Base-by-base conservation (phyloP, 805 yeast genomes). In the Kodamaea kakaduensis region DNA sequence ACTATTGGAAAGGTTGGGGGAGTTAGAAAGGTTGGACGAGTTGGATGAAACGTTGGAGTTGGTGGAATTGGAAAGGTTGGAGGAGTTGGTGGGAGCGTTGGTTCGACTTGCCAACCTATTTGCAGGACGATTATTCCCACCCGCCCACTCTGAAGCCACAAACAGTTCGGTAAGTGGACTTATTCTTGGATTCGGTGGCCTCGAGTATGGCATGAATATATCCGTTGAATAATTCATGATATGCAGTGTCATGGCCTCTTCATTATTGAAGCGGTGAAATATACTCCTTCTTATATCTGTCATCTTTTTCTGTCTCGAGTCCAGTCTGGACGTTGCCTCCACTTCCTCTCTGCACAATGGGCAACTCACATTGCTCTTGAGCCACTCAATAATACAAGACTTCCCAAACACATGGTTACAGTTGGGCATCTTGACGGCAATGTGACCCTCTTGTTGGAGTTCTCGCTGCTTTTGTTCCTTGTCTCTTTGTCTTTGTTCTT, bases 341-440 rank as follows among this genome's bases (percentile, higher is more conserved):
- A 61, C 63, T 42, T 63, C 64, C 30, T 54, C 57, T 2, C 73
- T 51, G 34, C 73, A 67, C 32, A 67, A 48, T 3, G 72, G 72
- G 38, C 72, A 67, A 37, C 61, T 64, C 2, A 61, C 64, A 37
- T 59, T 56, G 22, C 49, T 48, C 36, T 56, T 63, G 30, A 67
- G 50, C 72, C 72, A 67, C 27, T 64, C 69, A 2, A 63, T 48
- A 17, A 67, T 52, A 46, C 72, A 67, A 6, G 63, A 43, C 41
- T 58, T 56, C 10, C 72, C 71, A 43, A 67, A 67, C 1, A 62
- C 45, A 44, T 67, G 72, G 16, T 57, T 51, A 40, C 72, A 67
- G 38, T 58, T 61, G 1, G 71, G 71, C 62, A 67, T 59, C 38
- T 56, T 51, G 3, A 64, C 62, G 1, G 72, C 66, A 7, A 53